Evolutionary conservation across 352 stramenopile genomes (phyloP).

Genomic region (Elongisporangium prolatum): DNA sequence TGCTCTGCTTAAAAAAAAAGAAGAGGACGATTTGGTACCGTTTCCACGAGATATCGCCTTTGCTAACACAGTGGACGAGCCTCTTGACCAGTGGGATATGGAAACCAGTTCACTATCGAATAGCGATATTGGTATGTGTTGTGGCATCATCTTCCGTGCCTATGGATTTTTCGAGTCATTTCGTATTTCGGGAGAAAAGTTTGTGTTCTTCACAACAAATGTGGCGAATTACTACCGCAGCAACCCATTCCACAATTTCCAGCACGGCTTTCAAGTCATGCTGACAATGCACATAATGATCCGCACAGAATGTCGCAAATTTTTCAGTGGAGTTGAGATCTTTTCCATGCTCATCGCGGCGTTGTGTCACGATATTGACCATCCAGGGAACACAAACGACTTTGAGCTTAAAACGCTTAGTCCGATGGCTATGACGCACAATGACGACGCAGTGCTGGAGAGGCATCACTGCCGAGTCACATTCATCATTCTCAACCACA

Average conservation of each 20-base stretch:
- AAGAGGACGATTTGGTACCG: conserved; percentile 45
- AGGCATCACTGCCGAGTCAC: conserved; percentile 75
- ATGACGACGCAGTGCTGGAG: conserved; percentile 80
- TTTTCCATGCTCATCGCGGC: conserved; percentile 70
- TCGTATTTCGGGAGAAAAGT: conserved; percentile 45
- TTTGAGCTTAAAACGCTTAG: conserved; percentile 78
- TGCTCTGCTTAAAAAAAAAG: conserved; percentile 33
- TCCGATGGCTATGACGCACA: conserved; percentile 79
- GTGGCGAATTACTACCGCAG: conserved; percentile 67
- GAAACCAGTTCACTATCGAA: conserved; percentile 34
- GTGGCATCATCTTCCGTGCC: conserved; percentile 36
- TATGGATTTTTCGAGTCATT: conserved; percentile 57
- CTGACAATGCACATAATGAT: conserved; percentile 55
- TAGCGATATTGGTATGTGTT: conserved; percentile 36
- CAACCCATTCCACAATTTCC: conserved; percentile 80
- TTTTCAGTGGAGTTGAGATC: conserved; percentile 60
- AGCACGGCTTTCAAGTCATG: conserved; percentile 71
- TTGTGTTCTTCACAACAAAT: conserved; percentile 44
- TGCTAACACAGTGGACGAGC: conserved; percentile 29
- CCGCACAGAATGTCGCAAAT: conserved; percentile 48
- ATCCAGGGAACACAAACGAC: conserved; percentile 79
- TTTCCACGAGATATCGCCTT: conserved; percentile 57
- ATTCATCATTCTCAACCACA: conserved; percentile 74
- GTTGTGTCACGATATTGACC: conserved; percentile 80
- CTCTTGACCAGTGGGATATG: conserved; percentile 47